These are phyloP conservation scores for Dactylellina cionopaga DNA, from an alignment of 2,329 filamentous ascomycete genomes.

Conservation along the genomic window DNA sequence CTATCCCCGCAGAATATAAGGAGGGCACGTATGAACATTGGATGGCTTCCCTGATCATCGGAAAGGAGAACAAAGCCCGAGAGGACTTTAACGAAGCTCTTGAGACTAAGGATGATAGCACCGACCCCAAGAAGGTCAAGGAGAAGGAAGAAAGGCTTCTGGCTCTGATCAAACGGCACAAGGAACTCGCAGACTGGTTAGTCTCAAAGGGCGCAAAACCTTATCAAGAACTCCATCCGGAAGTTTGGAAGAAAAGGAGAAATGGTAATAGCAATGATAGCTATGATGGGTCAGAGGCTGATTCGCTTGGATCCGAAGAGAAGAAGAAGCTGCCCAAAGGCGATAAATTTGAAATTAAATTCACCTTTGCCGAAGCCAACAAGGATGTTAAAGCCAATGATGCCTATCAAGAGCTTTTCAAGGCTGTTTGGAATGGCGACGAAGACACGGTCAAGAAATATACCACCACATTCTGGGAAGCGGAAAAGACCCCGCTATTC, in stretches of 20 bases:
- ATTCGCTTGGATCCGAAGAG: slow-evolving; percentile 51
- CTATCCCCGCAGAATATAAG: slow-evolving; percentile 18
- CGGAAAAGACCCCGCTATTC: slow-evolving; percentile 73
- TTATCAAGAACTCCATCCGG: slow-evolving; percentile 72
- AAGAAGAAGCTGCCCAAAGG: slow-evolving; percentile 18
- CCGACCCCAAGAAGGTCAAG: slow-evolving; percentile 54
- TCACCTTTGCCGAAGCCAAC: slow-evolving; percentile 51
- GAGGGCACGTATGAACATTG: slow-evolving; percentile 51
- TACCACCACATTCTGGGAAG: slow-evolving; percentile 60
- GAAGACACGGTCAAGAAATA: slow-evolving; percentile 41
- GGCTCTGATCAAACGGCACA: slow-evolving; percentile 61
- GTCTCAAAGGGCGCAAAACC: slow-evolving; percentile 70
- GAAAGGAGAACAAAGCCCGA: slow-evolving; percentile 57
- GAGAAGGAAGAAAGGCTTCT: slow-evolving; percentile 65
- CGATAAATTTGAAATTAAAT: slow-evolving; percentile 28
- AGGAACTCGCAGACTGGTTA: slow-evolving; percentile 47
- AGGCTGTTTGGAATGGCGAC: slow-evolving; percentile 79
- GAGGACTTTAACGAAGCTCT: slow-evolving; percentile 54
- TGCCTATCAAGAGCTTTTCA: slow-evolving; percentile 62
- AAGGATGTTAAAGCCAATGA: slow-evolving; percentile 36
- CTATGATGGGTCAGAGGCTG: slow-evolving; percentile 12
- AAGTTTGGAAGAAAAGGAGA: slow-evolving; percentile 58
- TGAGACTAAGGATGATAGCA: slow-evolving; percentile 38
- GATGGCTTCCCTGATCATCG: slow-evolving; percentile 60
- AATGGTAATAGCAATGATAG: slow-evolving; percentile 45